A percentile compares a stretch with the other conserved stretches of the same genome.
Evolutionary conservation across 2,329 filamentous ascomycete genomes (phyloP).

Genomic region (Aspergillus chevalieri): DNA sequence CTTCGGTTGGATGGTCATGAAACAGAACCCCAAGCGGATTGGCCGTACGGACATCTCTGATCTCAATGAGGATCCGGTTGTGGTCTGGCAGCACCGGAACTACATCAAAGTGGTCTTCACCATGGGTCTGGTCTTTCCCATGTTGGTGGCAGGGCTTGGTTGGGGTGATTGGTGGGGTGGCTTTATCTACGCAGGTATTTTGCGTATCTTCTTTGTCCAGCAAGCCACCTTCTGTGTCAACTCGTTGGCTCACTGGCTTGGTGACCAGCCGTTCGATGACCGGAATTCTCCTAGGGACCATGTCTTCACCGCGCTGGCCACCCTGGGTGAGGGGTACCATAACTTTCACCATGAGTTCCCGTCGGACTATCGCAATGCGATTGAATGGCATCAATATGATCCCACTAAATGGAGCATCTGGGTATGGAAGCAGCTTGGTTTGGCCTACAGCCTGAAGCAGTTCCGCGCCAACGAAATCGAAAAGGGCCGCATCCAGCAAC

Average conservation of each 20-base stretch:
- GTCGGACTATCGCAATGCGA: slow-evolving; percentile 80
- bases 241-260: slow-evolving; percentile 63
- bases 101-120: background rate
- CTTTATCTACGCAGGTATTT: background rate
- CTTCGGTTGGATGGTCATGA: background rate
- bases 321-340: background rate
- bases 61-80: slow-evolving; percentile 61
- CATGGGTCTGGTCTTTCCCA: background rate
- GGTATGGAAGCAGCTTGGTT: slow-evolving; percentile 24
- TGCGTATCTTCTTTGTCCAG: background rate
- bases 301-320: background rate
- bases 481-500: background rate
- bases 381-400: slow-evolving; percentile 80
- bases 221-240: background rate
- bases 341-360: slow-evolving; percentile 1
- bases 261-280: slow-evolving; percentile 42
- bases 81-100: background rate
- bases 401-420: slow-evolving; percentile 81
- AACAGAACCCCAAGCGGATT: background rate
- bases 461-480: slow-evolving; percentile 1
- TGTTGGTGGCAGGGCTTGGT: slow-evolving; percentile 43
- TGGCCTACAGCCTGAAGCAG: background rate
- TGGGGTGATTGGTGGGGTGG: slow-evolving; percentile 54
- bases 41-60: slow-evolving; percentile 42
- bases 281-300: background rate